These are phyloP conservation scores for Phytopythium vexans DNA, from an alignment of 352 stramenopile species.

Conservation along the genomic window DNA sequence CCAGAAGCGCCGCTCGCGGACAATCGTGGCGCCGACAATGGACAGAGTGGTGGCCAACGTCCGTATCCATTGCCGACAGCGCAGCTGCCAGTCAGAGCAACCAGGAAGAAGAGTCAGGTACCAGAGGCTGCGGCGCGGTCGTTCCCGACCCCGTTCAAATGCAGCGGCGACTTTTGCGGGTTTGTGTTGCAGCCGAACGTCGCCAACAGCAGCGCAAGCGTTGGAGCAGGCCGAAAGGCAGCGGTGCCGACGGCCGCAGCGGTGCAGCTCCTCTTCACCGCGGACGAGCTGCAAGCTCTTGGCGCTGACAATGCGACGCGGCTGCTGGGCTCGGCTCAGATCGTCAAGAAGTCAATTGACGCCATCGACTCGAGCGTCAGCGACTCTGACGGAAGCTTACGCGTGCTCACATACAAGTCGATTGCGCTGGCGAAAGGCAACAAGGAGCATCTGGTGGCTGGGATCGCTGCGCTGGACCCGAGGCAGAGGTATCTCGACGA, in stretches of 20 bases:
- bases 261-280: conserved; percentile 49
- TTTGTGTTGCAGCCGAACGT: conserved; percentile 40
- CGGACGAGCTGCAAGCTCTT: conserved; percentile 35
- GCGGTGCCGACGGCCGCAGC: conserved; percentile 19
- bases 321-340: conserved; percentile 34
- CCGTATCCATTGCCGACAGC: too few relatives aligned
- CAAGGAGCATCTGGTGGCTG: conserved; percentile 32
- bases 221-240: conserved; percentile 7
- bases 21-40: too few relatives aligned
- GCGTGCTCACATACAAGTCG: conserved; percentile 75
- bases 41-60: too few relatives aligned
- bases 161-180: conserved; percentile 71
- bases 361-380: conserved; percentile 6
- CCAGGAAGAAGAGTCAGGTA: too few relatives aligned
- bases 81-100: too few relatives aligned
- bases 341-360: conserved; percentile 19
- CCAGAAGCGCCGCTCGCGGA: too few relatives aligned
- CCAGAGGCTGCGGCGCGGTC: conserved; percentile 1
- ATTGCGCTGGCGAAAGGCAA: conserved; percentile 69
- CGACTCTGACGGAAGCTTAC: conserved; percentile 22
- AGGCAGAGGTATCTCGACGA: neutral
- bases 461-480: conserved; percentile 7
- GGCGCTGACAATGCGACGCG: conserved; percentile 31
- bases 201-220: neutral
- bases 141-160: conserved; percentile 76